Conservation (phyloP, 768 basidiomycete species). For the Albatrellus ellisii region DNA sequence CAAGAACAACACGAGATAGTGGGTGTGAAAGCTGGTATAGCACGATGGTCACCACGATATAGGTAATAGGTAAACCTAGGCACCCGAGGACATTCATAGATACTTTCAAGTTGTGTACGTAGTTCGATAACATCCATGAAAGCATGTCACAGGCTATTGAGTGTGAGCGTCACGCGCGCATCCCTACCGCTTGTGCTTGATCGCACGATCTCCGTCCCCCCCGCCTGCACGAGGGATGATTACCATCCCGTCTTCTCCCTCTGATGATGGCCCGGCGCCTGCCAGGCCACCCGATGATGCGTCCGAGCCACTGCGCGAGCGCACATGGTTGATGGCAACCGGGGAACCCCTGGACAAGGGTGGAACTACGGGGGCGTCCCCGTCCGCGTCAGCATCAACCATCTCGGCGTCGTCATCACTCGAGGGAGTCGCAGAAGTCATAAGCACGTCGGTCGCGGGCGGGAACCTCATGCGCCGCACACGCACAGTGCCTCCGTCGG, state of each 20-base stretch:
- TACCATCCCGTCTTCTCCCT: not conserved
- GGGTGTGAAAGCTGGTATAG: not conserved
- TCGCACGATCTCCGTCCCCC: not conserved
- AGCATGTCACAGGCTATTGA: no score
- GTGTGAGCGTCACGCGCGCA: no score
- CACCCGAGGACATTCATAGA: no score
- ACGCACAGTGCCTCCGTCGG: not conserved
- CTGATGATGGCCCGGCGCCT: not conserved
- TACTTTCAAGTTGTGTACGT: no score
- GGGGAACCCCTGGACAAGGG: not conserved
- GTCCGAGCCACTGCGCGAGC: not conserved
- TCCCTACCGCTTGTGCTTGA: constrained; percentile 8
- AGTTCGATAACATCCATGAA: no score
- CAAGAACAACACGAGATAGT: not conserved
- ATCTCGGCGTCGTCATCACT: constrained; percentile 1
- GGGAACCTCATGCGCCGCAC: not conserved
- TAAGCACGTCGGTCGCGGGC: not conserved
- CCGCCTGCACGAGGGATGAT: not conserved
- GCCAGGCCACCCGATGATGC: not conserved
- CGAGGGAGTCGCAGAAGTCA: not conserved
- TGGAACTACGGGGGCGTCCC: not conserved
- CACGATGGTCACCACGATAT: not conserved
- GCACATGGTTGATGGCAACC: not conserved
- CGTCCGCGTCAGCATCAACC: not conserved
- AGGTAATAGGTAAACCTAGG: no score